These are phyloP conservation scores for Pelargonium myrrhifolium DNA, from an alignment of 441 rosid genomes.

Conservation along the genomic window DNA sequence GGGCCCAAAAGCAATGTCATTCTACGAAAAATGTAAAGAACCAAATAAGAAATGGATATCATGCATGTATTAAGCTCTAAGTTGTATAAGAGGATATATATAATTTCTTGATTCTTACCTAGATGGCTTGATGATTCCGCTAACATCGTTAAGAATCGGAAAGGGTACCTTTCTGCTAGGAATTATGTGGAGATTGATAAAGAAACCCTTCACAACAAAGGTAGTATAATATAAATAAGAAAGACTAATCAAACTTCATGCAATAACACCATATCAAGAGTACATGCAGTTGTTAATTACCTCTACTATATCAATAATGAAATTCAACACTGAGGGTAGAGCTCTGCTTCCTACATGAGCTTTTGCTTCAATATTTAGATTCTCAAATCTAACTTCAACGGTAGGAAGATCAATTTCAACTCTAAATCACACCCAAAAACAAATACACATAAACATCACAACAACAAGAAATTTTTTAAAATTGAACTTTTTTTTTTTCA, in stretches of 20 bases:
- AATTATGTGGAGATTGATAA: conserved; percentile 36
- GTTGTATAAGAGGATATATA: too few relatives aligned
- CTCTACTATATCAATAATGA: conserved; percentile 25
- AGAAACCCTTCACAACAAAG: conserved; percentile 26
- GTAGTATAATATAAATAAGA: too few relatives aligned
- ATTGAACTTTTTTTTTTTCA: too few relatives aligned
- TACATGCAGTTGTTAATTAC: conserved; percentile 17
- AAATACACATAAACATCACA: too few relatives aligned
- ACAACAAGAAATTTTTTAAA: too few relatives aligned
- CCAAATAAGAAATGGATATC: not conserved
- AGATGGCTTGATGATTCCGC: conserved; percentile 59
- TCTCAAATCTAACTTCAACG: conserved; percentile 47
- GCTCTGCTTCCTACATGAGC: conserved; percentile 31
- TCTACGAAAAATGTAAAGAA: conserved; percentile 16
- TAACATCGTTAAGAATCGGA: conserved; percentile 49
- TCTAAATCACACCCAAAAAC: conserved; percentile 17
- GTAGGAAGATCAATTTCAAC: conserved; percentile 39
- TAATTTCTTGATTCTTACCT: conserved; percentile 24
- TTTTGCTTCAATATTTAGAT: conserved; percentile 33
- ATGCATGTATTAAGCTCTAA: too few relatives aligned
- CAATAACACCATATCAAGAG: too few relatives aligned
- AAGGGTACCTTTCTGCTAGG: conserved; percentile 44
- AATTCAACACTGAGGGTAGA: conserved; percentile 33
- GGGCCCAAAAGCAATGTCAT: conserved; percentile 57
- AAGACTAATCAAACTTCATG: too few relatives aligned